Evolutionary conservation across 306 rosid species (phyloP).

Genomic region (Vicia sativa): DNA sequence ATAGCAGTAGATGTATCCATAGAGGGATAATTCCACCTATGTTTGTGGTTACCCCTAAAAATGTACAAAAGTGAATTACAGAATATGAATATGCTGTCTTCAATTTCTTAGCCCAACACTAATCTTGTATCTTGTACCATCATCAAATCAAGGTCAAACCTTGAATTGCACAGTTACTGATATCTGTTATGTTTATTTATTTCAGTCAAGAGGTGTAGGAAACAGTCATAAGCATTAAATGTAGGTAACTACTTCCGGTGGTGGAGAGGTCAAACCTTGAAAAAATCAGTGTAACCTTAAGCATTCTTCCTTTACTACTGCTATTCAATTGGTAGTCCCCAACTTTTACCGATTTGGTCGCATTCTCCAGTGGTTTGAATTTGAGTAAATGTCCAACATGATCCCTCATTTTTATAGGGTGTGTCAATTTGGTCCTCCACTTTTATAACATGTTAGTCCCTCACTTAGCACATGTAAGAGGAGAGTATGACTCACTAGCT

Average conservation of each 20-base stretch:
- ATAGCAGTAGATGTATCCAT: slow-evolving; percentile 11
- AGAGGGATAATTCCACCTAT: slow-evolving; percentile 28
- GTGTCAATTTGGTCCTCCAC: too few relatives aligned
- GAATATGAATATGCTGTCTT: slow-evolving; percentile 1
- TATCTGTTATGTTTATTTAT: not conserved
- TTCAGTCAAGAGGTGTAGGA: not conserved
- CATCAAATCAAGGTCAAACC: slow-evolving; percentile 18
- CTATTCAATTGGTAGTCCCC: not conserved
- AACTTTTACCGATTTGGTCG: not conserved
- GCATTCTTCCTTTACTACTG: not conserved
- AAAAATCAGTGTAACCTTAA: not conserved
- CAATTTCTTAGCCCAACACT: not conserved
- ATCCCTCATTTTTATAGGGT: too few relatives aligned
- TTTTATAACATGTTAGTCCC: too few relatives aligned
- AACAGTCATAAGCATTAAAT: slow-evolving; percentile 13
- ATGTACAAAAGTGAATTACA: slow-evolving; percentile 40
- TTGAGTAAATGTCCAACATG: too few relatives aligned
- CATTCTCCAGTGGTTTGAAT: slow-evolving; percentile 5
- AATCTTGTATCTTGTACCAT: slow-evolving; percentile 11
- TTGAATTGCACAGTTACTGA: slow-evolving; percentile 23
- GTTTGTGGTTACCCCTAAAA: slow-evolving; percentile 28
- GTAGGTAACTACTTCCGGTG: not conserved
- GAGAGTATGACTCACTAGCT: too few relatives aligned
- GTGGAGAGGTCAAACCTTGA: too few relatives aligned
- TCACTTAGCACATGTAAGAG: too few relatives aligned